A percentile compares a stretch with the other conserved stretches of the same genome.
Conservation (phyloP, 208 protist genomes). For the Ichthyophonus hoferi region DNA sequence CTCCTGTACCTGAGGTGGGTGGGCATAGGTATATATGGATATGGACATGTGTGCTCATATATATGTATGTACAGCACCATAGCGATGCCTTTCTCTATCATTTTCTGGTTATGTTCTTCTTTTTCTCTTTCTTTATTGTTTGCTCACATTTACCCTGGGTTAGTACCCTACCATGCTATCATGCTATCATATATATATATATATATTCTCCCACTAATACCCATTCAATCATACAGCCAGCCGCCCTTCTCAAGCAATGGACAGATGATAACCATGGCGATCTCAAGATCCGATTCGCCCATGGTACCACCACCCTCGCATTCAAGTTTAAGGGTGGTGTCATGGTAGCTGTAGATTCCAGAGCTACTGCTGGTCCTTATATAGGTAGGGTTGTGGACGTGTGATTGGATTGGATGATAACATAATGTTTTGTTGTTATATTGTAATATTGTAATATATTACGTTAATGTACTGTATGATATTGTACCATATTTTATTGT, state of each 20-base stretch:
- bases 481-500: too few relatives aligned
- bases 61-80: background rate
- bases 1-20: background rate
- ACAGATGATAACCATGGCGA: constrained; percentile 26
- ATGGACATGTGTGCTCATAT: background rate
- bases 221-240: constrained; percentile 1
- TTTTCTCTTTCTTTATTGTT: too few relatives aligned
- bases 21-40: background rate
- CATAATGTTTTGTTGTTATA: constrained; percentile 9
- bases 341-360: constrained; percentile 97
- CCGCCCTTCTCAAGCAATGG: constrained; percentile 10
- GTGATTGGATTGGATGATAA: too few relatives aligned
- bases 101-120: too few relatives aligned
- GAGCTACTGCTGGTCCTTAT: constrained; percentile 94
- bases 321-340: constrained; percentile 96
- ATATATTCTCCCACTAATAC: background rate
- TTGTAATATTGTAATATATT: constrained; percentile 10
- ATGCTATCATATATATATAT: too few relatives aligned
- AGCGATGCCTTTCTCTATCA: too few relatives aligned
- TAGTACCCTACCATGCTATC: too few relatives aligned
- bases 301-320: constrained; percentile 98
- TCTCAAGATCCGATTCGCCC: constrained; percentile 56
- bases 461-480: too few relatives aligned
- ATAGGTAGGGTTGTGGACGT: too few relatives aligned
- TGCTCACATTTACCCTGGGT: too few relatives aligned